These are phyloP conservation scores for Arthrobotrys conoides DNA, from an alignment of 2,329 filamentous ascomycete genomes.

Conservation along the genomic window DNA sequence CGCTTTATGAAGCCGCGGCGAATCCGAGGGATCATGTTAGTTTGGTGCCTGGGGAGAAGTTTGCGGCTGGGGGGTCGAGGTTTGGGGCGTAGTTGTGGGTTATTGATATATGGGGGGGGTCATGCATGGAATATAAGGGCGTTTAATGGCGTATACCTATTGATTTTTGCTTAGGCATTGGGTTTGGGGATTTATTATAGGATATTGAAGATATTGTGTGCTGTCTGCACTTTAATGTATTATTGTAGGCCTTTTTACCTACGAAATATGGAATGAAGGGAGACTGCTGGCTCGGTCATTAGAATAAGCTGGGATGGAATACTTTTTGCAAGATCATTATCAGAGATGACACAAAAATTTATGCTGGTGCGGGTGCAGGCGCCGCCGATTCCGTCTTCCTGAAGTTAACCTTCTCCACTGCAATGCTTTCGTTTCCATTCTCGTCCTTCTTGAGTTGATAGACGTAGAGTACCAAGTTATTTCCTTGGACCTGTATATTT, in stretches of 20 bases:
- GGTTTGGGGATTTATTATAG: background rate
- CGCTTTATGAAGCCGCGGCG: slow-evolving; percentile 92
- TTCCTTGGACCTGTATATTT: slow-evolving; percentile 74
- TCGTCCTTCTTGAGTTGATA: slow-evolving; percentile 73
- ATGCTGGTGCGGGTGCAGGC: slow-evolving; percentile 33
- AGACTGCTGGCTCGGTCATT: background rate
- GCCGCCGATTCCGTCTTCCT: slow-evolving; percentile 67
- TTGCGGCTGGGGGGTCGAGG: slow-evolving; percentile 36
- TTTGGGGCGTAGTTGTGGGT: slow-evolving; percentile 36
- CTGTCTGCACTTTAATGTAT: background rate
- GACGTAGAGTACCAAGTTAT: slow-evolving; percentile 78
- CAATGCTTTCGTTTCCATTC: slow-evolving; percentile 71
- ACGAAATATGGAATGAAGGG: no score
- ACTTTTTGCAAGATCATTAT: slow-evolving; percentile 6
- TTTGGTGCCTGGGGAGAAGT: slow-evolving; percentile 62
- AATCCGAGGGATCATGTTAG: slow-evolving; percentile 87
- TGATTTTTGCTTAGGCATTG: background rate
- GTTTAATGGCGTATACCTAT: background rate
- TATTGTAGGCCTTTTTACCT: background rate
- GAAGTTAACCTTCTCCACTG: slow-evolving; percentile 73
- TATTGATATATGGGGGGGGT: background rate
- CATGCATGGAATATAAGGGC: background rate
- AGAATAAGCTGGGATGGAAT: background rate
- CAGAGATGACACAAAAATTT: background rate
- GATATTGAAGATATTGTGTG: background rate